phyloP scores from a whole-genome alignment of 2,329 filamentous ascomycete species.

The Epichloe sibirici region DNA sequence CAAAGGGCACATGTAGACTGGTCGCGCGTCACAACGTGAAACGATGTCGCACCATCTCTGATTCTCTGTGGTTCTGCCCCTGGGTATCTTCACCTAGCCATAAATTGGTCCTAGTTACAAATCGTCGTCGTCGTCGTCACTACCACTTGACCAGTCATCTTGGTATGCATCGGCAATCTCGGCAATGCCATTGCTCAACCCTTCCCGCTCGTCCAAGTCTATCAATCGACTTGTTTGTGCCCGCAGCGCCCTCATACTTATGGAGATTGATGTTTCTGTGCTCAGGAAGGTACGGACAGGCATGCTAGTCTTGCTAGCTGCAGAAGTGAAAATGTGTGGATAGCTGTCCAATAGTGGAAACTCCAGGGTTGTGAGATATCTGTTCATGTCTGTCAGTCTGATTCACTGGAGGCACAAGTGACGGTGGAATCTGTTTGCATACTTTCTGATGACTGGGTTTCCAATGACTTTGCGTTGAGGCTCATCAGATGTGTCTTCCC shows the following conservation, averaged over 20 bases:
- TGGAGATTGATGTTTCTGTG: constrained; percentile 62
- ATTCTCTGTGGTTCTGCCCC: neutral
- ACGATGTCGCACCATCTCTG: neutral
- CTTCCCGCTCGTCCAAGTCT: constrained; percentile 68
- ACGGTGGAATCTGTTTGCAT: constrained; percentile 1
- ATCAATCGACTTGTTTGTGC: constrained; percentile 51
- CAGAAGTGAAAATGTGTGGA: constrained; percentile 55
- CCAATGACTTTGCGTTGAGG: constrained; percentile 14
- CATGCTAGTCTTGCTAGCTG: constrained; percentile 20
- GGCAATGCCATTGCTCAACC: constrained; percentile 66
- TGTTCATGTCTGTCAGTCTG: neutral
- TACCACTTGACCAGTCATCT: constrained; percentile 74
- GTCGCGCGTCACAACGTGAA: neutral
- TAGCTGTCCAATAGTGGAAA: constrained; percentile 69
- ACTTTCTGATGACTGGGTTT: constrained; percentile 17
- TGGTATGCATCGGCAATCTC: constrained; percentile 81
- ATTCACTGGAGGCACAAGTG: neutral
- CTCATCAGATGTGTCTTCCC: constrained; percentile 5
- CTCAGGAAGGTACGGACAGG: constrained; percentile 49
- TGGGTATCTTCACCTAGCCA: neutral
- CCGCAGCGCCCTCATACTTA: constrained; percentile 54
- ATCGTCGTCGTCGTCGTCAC: constrained; percentile 56
- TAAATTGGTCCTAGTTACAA: constrained; percentile 8
- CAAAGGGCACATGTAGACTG: neutral
- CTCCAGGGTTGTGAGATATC: constrained; percentile 5